Conservation (phyloP, 306 rosid genomes). For the Prunus armeniaca region DNA sequence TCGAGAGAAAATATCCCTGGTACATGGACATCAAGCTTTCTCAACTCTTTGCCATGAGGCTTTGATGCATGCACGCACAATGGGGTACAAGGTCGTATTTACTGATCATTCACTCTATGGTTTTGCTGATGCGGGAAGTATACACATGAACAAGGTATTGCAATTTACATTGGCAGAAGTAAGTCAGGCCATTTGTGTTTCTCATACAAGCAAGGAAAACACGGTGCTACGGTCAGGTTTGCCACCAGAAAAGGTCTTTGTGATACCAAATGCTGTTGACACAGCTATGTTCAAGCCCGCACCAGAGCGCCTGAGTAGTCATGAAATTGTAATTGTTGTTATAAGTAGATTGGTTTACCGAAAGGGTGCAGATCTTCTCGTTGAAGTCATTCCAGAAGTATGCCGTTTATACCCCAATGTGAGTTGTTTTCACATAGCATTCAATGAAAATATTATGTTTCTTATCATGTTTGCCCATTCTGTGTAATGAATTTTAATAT, state of each 20-base stretch:
- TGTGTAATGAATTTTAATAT: neutral
- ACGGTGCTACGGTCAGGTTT: slow-evolving; percentile 84
- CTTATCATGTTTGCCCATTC: neutral
- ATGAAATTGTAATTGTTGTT: slow-evolving; percentile 73
- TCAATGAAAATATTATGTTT: neutral
- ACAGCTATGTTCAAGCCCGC: slow-evolving; percentile 96
- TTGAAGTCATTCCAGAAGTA: slow-evolving; percentile 95
- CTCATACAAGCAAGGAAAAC: slow-evolving; percentile 96
- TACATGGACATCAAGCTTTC: slow-evolving; percentile 96
- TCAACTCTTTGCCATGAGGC: slow-evolving; percentile 93
- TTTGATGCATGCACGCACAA: slow-evolving; percentile 80
- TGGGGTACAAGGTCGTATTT: slow-evolving; percentile 88
- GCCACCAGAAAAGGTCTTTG: slow-evolving; percentile 86
- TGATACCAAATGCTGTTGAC: slow-evolving; percentile 91
- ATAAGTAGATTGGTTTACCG: slow-evolving; percentile 88
- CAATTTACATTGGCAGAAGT: slow-evolving; percentile 93
- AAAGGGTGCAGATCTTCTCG: slow-evolving; percentile 90
- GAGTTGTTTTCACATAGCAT: slow-evolving; percentile 35
- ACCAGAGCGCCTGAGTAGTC: slow-evolving; percentile 41
- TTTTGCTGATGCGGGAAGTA: slow-evolving; percentile 84
- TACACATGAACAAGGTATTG: slow-evolving; percentile 96
- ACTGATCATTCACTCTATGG: slow-evolving; percentile 95
- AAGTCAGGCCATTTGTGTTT: slow-evolving; percentile 91
- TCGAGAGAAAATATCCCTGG: slow-evolving; percentile 74
- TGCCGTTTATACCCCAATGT: slow-evolving; percentile 69